Evolutionary conservation across 768 basidiomycete species (phyloP).

Genomic region (Boletus tomentosulus): DNA sequence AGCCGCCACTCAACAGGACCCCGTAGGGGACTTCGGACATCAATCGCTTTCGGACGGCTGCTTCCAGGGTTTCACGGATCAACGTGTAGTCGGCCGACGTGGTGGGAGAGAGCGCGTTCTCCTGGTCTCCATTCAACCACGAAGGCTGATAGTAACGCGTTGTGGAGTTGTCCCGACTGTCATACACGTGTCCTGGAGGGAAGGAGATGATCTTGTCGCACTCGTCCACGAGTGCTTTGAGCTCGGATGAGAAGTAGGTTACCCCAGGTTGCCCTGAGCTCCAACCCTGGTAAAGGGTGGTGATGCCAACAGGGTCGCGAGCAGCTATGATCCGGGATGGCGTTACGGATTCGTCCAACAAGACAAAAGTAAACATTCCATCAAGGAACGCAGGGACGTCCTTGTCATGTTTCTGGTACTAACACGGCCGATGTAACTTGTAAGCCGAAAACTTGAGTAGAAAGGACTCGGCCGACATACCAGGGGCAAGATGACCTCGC

Average conservation of each 20-base stretch:
- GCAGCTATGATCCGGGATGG: slow-evolving; percentile 93
- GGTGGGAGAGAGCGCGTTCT: slow-evolving; percentile 54
- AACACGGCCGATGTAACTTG: background rate
- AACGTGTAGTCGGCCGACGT: slow-evolving; percentile 58
- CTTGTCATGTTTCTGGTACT: slow-evolving; percentile 85
- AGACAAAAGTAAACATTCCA: slow-evolving; percentile 98
- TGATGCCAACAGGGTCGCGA: slow-evolving; percentile 96
- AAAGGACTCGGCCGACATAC: slow-evolving; percentile 40
- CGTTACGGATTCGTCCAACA: slow-evolving; percentile 87
- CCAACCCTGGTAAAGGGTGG: slow-evolving; percentile 98
- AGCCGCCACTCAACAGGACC: slow-evolving; percentile 89
- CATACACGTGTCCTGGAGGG: slow-evolving; percentile 96
- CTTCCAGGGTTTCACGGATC: slow-evolving; percentile 81
- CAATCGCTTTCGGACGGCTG: slow-evolving; percentile 87
- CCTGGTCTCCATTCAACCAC: slow-evolving; percentile 86
- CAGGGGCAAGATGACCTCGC: slow-evolving; percentile 93
- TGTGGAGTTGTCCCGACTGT: slow-evolving; percentile 74
- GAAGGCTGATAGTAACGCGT: slow-evolving; percentile 82
- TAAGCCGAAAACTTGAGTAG: background rate
- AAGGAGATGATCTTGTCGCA: slow-evolving; percentile 95
- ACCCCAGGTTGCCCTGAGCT: slow-evolving; percentile 75
- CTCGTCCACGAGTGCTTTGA: slow-evolving; percentile 86
- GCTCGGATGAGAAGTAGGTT: slow-evolving; percentile 92
- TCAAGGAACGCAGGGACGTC: slow-evolving; percentile 79
- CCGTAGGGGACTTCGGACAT: slow-evolving; percentile 99